Evolutionary conservation across 2,329 filamentous ascomycete genomes (phyloP), one percentile per base, ranked within the genome.

Genomic region (Claviceps pazoutovae): DNA sequence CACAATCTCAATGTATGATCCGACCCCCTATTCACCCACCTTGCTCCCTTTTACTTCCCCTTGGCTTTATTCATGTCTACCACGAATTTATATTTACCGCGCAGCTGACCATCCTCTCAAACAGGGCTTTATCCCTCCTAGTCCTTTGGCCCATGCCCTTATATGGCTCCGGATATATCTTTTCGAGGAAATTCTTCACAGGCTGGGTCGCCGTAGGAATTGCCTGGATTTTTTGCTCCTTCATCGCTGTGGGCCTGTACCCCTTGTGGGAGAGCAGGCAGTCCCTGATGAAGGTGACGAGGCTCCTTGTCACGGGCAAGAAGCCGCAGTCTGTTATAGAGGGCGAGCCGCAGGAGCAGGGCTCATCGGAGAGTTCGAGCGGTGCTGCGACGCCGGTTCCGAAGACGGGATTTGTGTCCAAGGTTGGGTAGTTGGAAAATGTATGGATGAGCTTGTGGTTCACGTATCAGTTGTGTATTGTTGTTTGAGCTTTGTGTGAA

Each of bases 131-230:
- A 0, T 75, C 80, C 0, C 72, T 95, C 52, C 71, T 95, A 0
- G 74, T 95, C 2, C 76, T 95, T 16, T 95, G 89, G 88, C 89
- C 90, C 0, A 91, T 95, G 77, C 89, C 89, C 1, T 82, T 95
- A 80, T 95, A 93, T 62, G 89, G 88, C 11, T 75, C 76, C 0
- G 78, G 78, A 1, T 95, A 95, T 63, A 77, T 95, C 51, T 68
- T 68, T 39, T 66, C 63, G 16, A 67, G 67, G 48, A 30, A 56
- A 0, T 89, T 88, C 70, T 89, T 88, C 63, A 84, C 83, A 0
- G 84, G 83, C 9, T 88, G 84, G 84, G 76, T 86, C 8, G 71
- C 78, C 2, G 78, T 85, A 1, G 82, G 82, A 0, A 83, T 89
- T 34, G 66, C 86, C 2, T 89, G 85, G 85, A 69, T 88, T 51